Evolutionary conservation across 805 yeast species (phyloP), one percentile per base, ranked within the genome.

Genomic region (Suhomyces vadensis): DNA sequence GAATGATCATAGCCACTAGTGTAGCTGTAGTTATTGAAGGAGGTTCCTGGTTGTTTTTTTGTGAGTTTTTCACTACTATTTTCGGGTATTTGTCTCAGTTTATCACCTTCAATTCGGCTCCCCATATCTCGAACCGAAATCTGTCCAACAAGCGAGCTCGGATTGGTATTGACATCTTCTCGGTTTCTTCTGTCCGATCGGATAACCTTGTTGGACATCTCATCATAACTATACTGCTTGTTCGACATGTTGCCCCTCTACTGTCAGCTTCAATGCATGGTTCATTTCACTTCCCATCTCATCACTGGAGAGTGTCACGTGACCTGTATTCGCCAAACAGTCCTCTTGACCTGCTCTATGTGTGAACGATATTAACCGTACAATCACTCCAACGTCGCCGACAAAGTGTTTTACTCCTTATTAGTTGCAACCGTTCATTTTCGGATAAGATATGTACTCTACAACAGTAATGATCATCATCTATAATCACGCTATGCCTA

Each of bases 151-250:
- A 90, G 67, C 0, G 95, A 81, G 45, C 80, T 80, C 0, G 97
- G 96, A 37, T 76, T 80, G 2, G 85, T 81, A 46, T 58, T 57
- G 19, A 76, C 81, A 4, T 78, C 79, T 9, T 24, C 79, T 37
- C 49, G 41, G 55, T 60, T 11, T 55, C 54, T 6, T 70, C 71
- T 38, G 63, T 69, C 35, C 71, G 58, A 36, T 61, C 65, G 48
- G 58, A 83, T 72, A 48, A 87, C 92, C 68, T 83, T 83, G 54
- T 83, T 85, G 40, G 95, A 77, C 90, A 87, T 84, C 57, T 79
- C 87, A 59, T 82, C 85, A 53, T 82, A 79, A 51, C 81, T 74
- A 62, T 82, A 83, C 50, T 59, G 63, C 38, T 57, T 52, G 41
- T 39, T 42, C 19, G 48, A 41, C 46, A 29, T 29, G 33, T 14